These are phyloP conservation scores for Aspergillus terreus DNA, from an alignment of 2,329 filamentous ascomycete genomes.

Conservation along the genomic window DNA sequence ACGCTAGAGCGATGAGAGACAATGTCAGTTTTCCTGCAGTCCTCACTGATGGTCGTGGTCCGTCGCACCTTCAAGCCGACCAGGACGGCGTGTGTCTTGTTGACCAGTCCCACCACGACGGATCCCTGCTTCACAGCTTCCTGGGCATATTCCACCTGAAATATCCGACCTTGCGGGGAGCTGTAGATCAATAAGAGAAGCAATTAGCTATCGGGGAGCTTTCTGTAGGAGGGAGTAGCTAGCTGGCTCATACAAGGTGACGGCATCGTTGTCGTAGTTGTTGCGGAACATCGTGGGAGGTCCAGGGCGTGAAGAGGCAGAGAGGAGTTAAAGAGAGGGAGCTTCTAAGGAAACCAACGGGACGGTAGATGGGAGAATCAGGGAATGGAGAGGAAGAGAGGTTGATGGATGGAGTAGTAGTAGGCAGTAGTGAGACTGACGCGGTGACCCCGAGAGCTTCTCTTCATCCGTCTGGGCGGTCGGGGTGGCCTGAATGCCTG, in stretches of 20 bases:
- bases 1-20: slow-evolving; percentile 54
- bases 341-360: slow-evolving; percentile 14
- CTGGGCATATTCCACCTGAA: slow-evolving; percentile 98
- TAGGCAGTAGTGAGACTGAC: slow-evolving; percentile 34
- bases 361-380: slow-evolving; percentile 5
- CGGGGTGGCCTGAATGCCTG: slow-evolving; percentile 13
- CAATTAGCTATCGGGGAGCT: slow-evolving; percentile 9
- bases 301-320: slow-evolving; percentile 4
- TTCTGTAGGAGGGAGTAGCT: slow-evolving; percentile 37
- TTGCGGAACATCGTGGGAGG: slow-evolving; percentile 81
- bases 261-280: slow-evolving; percentile 99
- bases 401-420: slow-evolving; percentile 18
- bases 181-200: slow-evolving; percentile 44
- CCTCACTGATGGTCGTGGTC: slow-evolving; percentile 1
- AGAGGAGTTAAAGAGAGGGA: slow-evolving; percentile 13
- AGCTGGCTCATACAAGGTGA: slow-evolving; percentile 73
- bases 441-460: slow-evolving; percentile 23
- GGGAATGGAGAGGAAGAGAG: slow-evolving; percentile 8
- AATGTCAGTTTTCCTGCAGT: background rate
- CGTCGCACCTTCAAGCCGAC: slow-evolving; percentile 84
- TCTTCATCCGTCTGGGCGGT: slow-evolving; percentile 8
- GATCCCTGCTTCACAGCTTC: slow-evolving; percentile 99
- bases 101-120: slow-evolving; percentile 92
- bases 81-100: slow-evolving; percentile 96
- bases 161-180: slow-evolving; percentile 98